Conservation (phyloP, 2,329 filamentous ascomycete species). For the Hypomyces perniciosus region DNA sequence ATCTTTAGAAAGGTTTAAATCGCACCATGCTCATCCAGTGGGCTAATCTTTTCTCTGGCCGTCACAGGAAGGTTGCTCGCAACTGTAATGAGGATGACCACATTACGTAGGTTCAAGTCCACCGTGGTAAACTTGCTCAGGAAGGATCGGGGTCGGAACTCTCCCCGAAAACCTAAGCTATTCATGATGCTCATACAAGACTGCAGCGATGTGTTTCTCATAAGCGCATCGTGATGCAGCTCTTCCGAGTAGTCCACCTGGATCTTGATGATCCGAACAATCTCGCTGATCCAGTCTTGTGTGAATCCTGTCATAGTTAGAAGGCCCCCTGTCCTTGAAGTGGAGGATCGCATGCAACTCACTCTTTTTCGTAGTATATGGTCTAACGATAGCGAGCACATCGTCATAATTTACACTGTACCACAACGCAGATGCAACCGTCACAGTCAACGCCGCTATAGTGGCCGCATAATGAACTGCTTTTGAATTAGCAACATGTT, state of each 20-base stretch:
- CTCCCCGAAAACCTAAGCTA: constrained; percentile 66
- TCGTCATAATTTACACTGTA: constrained; percentile 58
- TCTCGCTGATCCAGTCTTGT: constrained; percentile 57
- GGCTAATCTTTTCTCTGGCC: constrained; percentile 50
- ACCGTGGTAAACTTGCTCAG: constrained; percentile 70
- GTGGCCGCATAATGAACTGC: constrained; percentile 51
- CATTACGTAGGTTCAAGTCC: constrained; percentile 67
- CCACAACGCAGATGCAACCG: constrained; percentile 40
- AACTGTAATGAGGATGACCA: constrained; percentile 59
- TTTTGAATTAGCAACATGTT: constrained; percentile 12
- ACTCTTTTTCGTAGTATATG: constrained; percentile 32
- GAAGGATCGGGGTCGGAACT: constrained; percentile 55
- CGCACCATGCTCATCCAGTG: constrained; percentile 54
- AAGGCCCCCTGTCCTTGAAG: background rate
- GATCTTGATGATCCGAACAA: constrained; percentile 64
- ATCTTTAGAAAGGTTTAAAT: background rate
- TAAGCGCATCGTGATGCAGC: constrained; percentile 61
- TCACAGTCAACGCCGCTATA: constrained; percentile 55
- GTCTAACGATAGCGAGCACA: constrained; percentile 62
- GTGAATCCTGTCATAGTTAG: constrained; percentile 45
- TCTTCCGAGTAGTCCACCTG: constrained; percentile 80
- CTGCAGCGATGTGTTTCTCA: constrained; percentile 67
- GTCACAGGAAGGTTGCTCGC: constrained; percentile 50
- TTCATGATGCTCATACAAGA: constrained; percentile 74
- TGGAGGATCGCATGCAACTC: background rate